Base-by-base conservation (phyloP, 129 eudicot genomes). In the Scalesia atractyloides region DNA sequence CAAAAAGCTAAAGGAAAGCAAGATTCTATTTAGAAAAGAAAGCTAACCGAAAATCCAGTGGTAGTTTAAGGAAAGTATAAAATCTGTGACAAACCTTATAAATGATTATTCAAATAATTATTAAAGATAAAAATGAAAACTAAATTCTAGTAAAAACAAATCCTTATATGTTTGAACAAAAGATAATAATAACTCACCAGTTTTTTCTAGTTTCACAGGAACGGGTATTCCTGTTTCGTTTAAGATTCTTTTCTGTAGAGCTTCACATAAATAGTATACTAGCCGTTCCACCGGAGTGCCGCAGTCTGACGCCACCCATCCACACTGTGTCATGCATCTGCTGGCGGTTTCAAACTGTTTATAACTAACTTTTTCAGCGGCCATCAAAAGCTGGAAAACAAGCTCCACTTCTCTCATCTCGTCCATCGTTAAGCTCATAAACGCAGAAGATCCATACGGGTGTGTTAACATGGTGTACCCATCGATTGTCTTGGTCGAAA, bases 231-330 rank as follows among this genome's bases (percentile, higher is more conserved):
- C 92, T 26, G 69, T 69, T 84, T 79, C 88, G 30, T 61, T 76
- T 10, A 57, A 69, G 26, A 89, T 80, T 73, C 76, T 80, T 12
- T 66, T 75, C 49, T 77, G 63, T 17, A 89, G 66, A 0, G 90
- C 92, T 58, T 70, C 78, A 15, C 82, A 66, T 16, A 89, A 84
- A 48, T 89, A 68, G 59, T 22, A 86, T 9, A 79, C 87, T 5
- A 84, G 6, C 5, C 92, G 82, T 58, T 86, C 84, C 6, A 82
- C 84, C 4, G 96, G 83, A 78, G 73, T 67, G 5, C 96, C 92
- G 9, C 46, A 15, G 17, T 72, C 74, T 2, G 75, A 82, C 1
- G 86, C 83, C 47, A 82, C 76, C 80, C 74, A 71, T 3, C 68
- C 82, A 66, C 96, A 86, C 33, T 77, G 84, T 43, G 70, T 2